phyloP scores from a whole-genome alignment of 768 basidiomycete species.

The Scleroderma citrinum region DNA sequence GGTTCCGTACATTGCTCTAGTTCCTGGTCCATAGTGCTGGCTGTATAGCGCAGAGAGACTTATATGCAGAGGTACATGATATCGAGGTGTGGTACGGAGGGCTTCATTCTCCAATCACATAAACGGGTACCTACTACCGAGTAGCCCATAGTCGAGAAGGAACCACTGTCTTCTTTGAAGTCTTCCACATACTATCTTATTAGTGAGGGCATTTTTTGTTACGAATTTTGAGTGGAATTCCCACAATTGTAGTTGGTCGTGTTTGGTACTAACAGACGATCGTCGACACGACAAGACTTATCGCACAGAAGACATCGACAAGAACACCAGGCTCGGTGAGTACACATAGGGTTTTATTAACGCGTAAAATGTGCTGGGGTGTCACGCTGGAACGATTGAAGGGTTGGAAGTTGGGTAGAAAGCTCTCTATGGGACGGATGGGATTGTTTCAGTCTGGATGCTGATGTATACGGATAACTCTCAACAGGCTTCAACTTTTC shows the following conservation, averaged over 20 bases:
- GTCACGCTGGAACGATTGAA: slow-evolving; percentile 16
- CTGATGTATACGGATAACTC: slow-evolving; percentile 21
- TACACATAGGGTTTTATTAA: slow-evolving; percentile 32
- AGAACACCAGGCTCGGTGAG: slow-evolving; percentile 69
- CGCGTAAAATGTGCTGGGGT: slow-evolving; percentile 7
- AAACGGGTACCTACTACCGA: too few relatives aligned
- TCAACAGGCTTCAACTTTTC: slow-evolving; percentile 14
- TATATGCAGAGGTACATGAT: not conserved
- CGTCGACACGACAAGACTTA: slow-evolving; percentile 5
- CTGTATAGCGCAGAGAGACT: not conserved
- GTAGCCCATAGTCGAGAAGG: too few relatives aligned
- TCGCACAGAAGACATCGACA: slow-evolving; percentile 35
- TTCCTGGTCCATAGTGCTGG: slow-evolving; percentile 11
- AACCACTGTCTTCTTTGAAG: too few relatives aligned
- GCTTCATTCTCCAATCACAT: too few relatives aligned
- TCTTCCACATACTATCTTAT: too few relatives aligned
- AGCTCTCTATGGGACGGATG: slow-evolving; percentile 52
- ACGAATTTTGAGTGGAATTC: too few relatives aligned
- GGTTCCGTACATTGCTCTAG: slow-evolving; percentile 23
- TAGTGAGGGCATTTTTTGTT: too few relatives aligned
- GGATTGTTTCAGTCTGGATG: slow-evolving; percentile 35
- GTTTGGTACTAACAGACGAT: slow-evolving; percentile 19
- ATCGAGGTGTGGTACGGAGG: too few relatives aligned
- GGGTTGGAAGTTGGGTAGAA: slow-evolving; percentile 14
- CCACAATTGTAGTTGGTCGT: too few relatives aligned